Evolutionary conservation across 2,329 filamentous ascomycete species (phyloP), one percentile per base, ranked within the genome.

Genomic region (Monilinia laxa): DNA sequence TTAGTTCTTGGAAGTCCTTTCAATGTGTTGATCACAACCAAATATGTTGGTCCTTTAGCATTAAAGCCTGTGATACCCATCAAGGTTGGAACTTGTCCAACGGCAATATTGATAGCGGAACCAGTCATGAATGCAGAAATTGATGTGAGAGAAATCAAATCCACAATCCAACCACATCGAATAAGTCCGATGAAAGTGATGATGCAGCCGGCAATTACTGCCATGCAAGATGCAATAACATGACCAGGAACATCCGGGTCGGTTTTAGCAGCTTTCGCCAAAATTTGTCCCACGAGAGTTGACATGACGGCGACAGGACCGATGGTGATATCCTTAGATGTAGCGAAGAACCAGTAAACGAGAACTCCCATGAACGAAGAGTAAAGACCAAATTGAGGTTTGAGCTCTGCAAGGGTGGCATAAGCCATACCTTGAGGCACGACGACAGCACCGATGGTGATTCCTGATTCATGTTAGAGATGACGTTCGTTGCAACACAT

Each of bases 361-460:
- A 97, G 78, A 20, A 96, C 93, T 62, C 94, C 95, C 85, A 97
- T 95, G 76, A 99, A 98, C 0, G 94, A 97, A 0, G 94, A 95
- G 79, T 96, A 96, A 0, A 98, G 84, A 63, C 94, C 94, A 75
- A 89, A 98, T 76, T 98, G 84, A 7, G 90, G 85, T 0, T 86
- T 83, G n/a, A 98, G 83, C 68, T 89, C 85, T 55, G 94, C 94
- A 35, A 98, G 83, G 69, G 88, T 83, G 40, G 94, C 93, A 79
- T 98, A 98, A 0, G 94, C 93, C 94, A 98, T 97, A 69, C 92
- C 90, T 77, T 98, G 94, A 7, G 94, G 94, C n/a, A 98, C 91
- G 35, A 97, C 93, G 31, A 91, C 88, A 66, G 84, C 84, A 68
- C 89, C 89, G 62, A 91, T 87, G 4, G 89, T 91, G 68, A 91